phyloP scores from a whole-genome alignment of 768 basidiomycete genomes.

The Filobasidium floriforme region DNA sequence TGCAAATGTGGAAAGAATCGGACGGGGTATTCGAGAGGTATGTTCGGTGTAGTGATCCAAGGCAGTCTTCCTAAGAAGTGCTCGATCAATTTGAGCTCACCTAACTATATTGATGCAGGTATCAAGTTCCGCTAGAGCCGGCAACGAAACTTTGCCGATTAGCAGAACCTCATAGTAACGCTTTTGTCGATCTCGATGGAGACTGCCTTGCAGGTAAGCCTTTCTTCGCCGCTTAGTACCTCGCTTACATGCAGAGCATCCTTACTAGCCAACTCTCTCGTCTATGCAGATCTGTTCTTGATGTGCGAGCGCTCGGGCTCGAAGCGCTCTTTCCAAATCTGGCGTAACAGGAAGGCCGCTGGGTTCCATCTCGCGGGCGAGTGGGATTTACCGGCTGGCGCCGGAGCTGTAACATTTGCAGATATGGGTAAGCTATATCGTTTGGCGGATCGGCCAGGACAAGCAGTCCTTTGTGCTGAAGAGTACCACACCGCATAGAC shows the following conservation, averaged over 20 bases:
- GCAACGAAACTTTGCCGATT: slow-evolving; percentile 57
- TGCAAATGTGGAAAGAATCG: slow-evolving; percentile 74
- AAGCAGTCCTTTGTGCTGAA: neutral
- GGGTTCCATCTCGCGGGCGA: slow-evolving; percentile 65
- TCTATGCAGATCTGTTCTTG: slow-evolving; percentile 67
- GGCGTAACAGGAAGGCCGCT: slow-evolving; percentile 73
- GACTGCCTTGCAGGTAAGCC: slow-evolving; percentile 83
- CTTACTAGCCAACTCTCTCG: slow-evolving; percentile 3
- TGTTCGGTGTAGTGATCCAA: slow-evolving; percentile 33
- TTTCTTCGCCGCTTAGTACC: neutral
- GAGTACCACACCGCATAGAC: slow-evolving; percentile 49
- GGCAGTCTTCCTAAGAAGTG: neutral
- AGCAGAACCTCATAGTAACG: slow-evolving; percentile 89
- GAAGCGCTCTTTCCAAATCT: slow-evolving; percentile 69
- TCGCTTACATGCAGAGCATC: neutral
- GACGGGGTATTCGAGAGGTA: slow-evolving; percentile 68
- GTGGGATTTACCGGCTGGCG: slow-evolving; percentile 64
- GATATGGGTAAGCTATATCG: slow-evolving; percentile 62
- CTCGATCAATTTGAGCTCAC: no score
- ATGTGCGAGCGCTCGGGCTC: slow-evolving; percentile 60
- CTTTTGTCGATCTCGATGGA: slow-evolving; percentile 85
- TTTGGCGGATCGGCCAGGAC: neutral
- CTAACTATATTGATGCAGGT: no score
- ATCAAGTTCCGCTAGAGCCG: slow-evolving; percentile 51
- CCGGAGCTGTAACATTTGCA: slow-evolving; percentile 74